Percentiles rank a stretch among this genome's conserved stretches.
Conservation (phyloP, 306 rosid species). For the Oemleria cerasiformis region DNA sequence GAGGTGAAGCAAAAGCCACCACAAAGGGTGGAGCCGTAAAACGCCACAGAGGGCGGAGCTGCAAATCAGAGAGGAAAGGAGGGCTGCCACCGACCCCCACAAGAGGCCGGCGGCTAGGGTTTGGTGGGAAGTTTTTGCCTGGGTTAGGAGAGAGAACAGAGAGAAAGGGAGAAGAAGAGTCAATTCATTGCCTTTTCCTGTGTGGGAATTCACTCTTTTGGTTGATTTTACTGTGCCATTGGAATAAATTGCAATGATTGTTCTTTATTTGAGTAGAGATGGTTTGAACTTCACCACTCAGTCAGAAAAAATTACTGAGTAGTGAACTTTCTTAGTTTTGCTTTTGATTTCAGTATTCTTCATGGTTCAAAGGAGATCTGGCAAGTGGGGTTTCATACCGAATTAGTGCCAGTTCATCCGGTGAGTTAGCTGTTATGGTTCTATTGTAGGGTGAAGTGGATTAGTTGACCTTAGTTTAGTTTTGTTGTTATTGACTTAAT, state of each 20-base stretch:
- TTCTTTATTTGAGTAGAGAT: neutral
- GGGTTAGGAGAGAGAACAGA: no score
- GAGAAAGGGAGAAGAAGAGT: no score
- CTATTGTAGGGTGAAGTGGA: slow-evolving; percentile 10
- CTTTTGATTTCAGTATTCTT: slow-evolving; percentile 49
- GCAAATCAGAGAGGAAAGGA: no score
- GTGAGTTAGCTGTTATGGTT: slow-evolving; percentile 34
- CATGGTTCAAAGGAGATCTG: slow-evolving; percentile 41
- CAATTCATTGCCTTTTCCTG: neutral
- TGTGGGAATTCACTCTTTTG: slow-evolving; percentile 1
- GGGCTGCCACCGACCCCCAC: no score
- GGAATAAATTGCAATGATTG: neutral
- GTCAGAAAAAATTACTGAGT: neutral
- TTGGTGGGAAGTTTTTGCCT: no score
- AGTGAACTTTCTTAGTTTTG: slow-evolving; percentile 3
- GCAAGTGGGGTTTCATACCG: slow-evolving; percentile 42
- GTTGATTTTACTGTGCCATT: slow-evolving; percentile 1
- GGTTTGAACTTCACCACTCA: slow-evolving; percentile 1
- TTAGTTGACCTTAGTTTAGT: neutral
- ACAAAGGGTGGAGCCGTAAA: no score
- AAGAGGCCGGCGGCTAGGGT: no score
- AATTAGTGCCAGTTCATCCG: slow-evolving; percentile 59
- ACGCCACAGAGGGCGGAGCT: no score
- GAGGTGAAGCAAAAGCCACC: no score
- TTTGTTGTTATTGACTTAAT: slow-evolving; percentile 7